Percentiles rank a stretch among this genome's conserved stretches.
phyloP scores from a whole-genome alignment of 768 basidiomycete genomes.

The Phlebiopsis gigantea region DNA sequence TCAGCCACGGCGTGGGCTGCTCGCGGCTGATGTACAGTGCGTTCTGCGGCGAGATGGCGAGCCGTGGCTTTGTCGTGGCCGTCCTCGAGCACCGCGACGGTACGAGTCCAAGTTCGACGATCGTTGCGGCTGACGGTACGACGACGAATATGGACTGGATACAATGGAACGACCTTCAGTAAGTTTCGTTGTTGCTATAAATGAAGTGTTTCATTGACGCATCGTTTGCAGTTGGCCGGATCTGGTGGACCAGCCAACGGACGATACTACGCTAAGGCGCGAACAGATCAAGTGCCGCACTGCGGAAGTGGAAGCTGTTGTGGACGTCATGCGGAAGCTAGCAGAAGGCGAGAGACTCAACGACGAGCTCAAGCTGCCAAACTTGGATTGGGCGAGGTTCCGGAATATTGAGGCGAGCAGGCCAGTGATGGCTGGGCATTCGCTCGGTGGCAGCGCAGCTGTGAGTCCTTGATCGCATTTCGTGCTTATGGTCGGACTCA shows the following conservation, averaged over 20 bases:
- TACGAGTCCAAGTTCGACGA: conserved; percentile 31
- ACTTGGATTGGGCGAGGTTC: conserved; percentile 19
- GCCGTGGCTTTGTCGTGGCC: conserved; percentile 39
- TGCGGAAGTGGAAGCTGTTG: conserved; percentile 32
- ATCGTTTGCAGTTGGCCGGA: conserved; percentile 20
- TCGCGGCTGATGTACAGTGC: conserved; percentile 37
- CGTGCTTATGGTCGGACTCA: background rate
- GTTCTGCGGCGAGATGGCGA: conserved; percentile 40
- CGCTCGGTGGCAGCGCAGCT: conserved; percentile 27
- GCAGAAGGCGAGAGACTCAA: conserved; percentile 8
- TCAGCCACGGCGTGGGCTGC: conserved; percentile 42
- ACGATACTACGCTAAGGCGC: conserved; percentile 25
- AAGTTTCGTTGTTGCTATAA: background rate
- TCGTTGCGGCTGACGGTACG: conserved; percentile 18
- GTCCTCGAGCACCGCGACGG: conserved; percentile 46
- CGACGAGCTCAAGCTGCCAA: background rate
- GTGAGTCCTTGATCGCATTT: conserved; percentile 14
- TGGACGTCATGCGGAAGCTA: conserved; percentile 20
- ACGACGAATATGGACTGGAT: conserved; percentile 25
- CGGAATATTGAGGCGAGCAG: conserved; percentile 15
- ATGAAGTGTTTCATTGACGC: background rate
- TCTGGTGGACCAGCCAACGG: conserved; percentile 28
- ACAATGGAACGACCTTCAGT: conserved; percentile 27
- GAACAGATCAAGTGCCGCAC: conserved; percentile 32
- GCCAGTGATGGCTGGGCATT: conserved; percentile 29